Base-by-base conservation (phyloP, 805 yeast species). In the Spathaspora gorwiae region DNA sequence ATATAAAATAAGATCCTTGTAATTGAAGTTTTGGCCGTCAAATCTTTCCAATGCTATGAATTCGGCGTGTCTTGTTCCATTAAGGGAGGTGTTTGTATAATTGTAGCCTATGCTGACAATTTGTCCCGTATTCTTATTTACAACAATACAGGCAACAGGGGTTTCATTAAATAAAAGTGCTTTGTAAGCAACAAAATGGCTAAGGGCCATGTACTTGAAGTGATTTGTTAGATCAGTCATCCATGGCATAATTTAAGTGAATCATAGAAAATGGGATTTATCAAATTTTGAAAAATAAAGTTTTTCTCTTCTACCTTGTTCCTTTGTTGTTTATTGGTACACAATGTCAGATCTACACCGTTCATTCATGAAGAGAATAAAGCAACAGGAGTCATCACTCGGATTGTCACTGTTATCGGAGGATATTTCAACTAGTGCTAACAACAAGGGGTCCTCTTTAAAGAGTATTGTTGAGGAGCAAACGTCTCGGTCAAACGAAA, bases 1-100 rank as follows among this genome's bases (percentile, higher is more conserved):
- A 62, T 90, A 92, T 7, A 94, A 71, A 29, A 80, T 81, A 3
- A 87, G 72, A 26, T 82, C 77, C 34, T 63, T 55, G 54, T 88
- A 79, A 8, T 44, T 29, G 1, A 43, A 26, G 26, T 45, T 37
- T 8, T 33, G 14, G 15, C 41, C 14, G 12, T 48, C 54, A n/a
- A 55, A 35, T 36, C 56, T 46, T 38, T 81, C 81, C 12, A 89
- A 83, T 0, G 92, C 97, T 47, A 84, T 74, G 53, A 94, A 85
- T 62, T 92, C 99, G 1, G 99, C 98, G 62, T 92, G 99, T 36
- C 86, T 75, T 2, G 92, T 87, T 1, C 98, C 97, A 51, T 89
- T 84, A 24, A 87, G 70, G 1, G 95, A 82, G 24, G 81, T 73
- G 57, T 92, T 92, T 7, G 98, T 92, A 57, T 82, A 87, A 61